Evolutionary conservation across 805 yeast species (phyloP).

Genomic region (Saccharomycopsis fibuligera): DNA sequence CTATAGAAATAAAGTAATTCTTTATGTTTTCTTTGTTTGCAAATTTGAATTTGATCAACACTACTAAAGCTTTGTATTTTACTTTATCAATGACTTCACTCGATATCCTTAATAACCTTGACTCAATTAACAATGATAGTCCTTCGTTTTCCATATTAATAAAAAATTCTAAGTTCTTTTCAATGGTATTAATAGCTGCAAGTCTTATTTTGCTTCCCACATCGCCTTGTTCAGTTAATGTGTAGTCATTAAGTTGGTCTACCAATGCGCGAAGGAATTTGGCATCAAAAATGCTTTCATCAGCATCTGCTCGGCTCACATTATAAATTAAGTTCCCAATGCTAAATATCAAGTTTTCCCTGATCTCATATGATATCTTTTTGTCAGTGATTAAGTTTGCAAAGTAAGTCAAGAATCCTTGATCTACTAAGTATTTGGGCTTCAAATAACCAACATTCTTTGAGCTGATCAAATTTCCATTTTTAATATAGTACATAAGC

Average conservation of each 20-base stretch:
- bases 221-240: constrained; percentile 79
- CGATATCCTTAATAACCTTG: constrained; percentile 45
- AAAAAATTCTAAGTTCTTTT: constrained; percentile 25
- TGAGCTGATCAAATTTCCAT: constrained; percentile 35
- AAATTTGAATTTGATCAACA: constrained; percentile 29
- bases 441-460: constrained; percentile 29
- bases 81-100: constrained; percentile 60
- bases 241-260: constrained; percentile 62
- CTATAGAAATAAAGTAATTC: constrained; percentile 2
- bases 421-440: constrained; percentile 15
- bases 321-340: background rate
- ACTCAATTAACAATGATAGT: constrained; percentile 24
- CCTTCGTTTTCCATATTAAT: constrained; percentile 2
- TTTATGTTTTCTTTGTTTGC: background rate
- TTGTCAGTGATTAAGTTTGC: constrained; percentile 26
- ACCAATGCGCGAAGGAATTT: constrained; percentile 24
- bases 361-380: constrained; percentile 27
- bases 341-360: constrained; percentile 19
- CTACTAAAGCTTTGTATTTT: constrained; percentile 33
- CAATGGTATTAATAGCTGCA: constrained; percentile 40
- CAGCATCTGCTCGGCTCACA: no score
- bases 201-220: constrained; percentile 75
- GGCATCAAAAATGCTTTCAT: background rate
- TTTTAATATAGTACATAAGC: constrained; percentile 34
- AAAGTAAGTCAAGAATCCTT: constrained; percentile 24